Evolutionary conservation across 2,329 filamentous ascomycete species (phyloP), one percentile per base, ranked within the genome.

Genomic region (Coleophoma cylindrospora): DNA sequence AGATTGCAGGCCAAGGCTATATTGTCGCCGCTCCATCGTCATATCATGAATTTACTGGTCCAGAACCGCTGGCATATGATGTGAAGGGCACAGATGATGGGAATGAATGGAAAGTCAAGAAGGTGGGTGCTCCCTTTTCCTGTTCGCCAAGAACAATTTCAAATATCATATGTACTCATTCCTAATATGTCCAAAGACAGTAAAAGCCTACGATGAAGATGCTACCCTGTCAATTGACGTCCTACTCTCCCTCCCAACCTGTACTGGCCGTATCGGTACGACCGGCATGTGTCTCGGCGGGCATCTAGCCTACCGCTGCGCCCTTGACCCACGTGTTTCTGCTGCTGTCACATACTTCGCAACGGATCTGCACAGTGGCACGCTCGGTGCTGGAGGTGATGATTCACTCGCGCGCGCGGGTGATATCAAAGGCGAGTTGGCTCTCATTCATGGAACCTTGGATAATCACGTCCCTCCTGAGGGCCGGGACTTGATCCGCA

Each of bases 271-370:
- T 34, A 80, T 96, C 58, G 89, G 89, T 43, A 75, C 85, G 4
- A 91, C 87, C 12, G 89, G 89, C 53, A 96, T 96, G 91, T 96
- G 91, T 68, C 81, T 96, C 1, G 92, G 92, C 47, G 91, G 92
- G 1, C 92, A 96, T 65, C 80, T 96, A 15, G 89, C 83, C 49
- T 86, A 82, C 65, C 75, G 84, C 40, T 81, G 78, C 60, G 83
- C 84, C 61, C 77, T 96, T 45, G 90, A 96, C 67, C 75, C 80
- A 19, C 80, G 91, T 50, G 81, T 96, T 51, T 77, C 78, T 37
- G 88, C 89, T 32, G 83, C 84, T 36, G 86, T 95, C 32, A 86
- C 89, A 66, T 97, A 91, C 74, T 96, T 96, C 69, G 90, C 89
- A 9, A 96, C 91, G 7, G 92, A 96, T 70, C 84, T 96, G 47